Base-by-base conservation (phyloP, 1,139 yeast genomes). In the Yarrowia galli region DNA sequence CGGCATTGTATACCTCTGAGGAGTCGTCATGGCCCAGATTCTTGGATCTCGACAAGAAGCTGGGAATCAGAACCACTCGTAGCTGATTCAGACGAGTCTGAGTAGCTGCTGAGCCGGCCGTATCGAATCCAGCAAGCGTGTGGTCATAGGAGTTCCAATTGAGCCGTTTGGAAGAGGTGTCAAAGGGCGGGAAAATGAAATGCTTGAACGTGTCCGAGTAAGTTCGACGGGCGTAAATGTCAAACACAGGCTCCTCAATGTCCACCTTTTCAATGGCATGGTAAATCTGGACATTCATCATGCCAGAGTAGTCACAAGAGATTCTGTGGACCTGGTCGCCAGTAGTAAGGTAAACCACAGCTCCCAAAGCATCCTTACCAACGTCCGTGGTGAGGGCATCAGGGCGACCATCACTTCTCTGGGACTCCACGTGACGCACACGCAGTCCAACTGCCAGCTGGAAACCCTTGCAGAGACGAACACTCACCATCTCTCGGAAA, bases 61-160 rank as follows among this genome's bases (percentile, higher is more conserved):
- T 81, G 0, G 98, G 98, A 6, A 81, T 74, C 40, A 95, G 83
- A 12, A 92, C 97, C 77, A 92, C 56, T 16, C 66, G 32, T 15
- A 65, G 91, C 74, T 96, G 89, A 77, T 93, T 85, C 69, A 89
- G 82, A 76, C 87, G 89, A 65, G 85, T 84, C 69, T 84, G 84
- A 67, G 84, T 82, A n/a, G 83, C 84, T 48, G 86, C 78, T 82
- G 32, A 85, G 83, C 73, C 80, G 1, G 87, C 85, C 73, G 91
- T 97, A 46, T 89, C 92, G 76, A 89, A 91, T 0, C 99, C 99
- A 0, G 98, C 97, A 28, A 95, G 78, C 32, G 86, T 84, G 75
- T 92, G 98, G 78, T 96, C 99, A 70, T 92, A 83, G 71, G 89
- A 89, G 73, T 93, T 93, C 99, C 99, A 96, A 71, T 93, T 92